These are phyloP conservation scores for Monosporozyma yasuniensis DNA, from an alignment of 805 yeast genomes.

Conservation along the genomic window DNA sequence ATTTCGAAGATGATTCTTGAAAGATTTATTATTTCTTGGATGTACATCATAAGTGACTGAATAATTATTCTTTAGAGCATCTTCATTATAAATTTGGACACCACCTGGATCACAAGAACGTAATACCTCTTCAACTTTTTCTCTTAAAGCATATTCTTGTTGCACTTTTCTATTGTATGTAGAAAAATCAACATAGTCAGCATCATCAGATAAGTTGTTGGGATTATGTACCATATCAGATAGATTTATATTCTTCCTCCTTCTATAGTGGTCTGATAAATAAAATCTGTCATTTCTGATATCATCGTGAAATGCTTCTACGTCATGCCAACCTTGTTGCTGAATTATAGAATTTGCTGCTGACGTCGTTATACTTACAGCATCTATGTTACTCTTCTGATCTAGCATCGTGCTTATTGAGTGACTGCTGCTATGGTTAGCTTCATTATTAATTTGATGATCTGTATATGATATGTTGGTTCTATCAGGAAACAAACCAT, in stretches of 20 bases:
- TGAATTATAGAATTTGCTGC: constrained; percentile 8
- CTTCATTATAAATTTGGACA: constrained; percentile 14
- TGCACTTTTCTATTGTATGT: constrained; percentile 29
- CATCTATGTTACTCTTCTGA: not conserved
- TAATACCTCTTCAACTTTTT: constrained; percentile 17
- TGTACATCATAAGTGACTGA: constrained; percentile 6
- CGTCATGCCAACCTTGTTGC: constrained; percentile 13
- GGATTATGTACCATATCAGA: constrained; percentile 1
- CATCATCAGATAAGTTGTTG: constrained; percentile 2
- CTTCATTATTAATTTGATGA: not conserved
- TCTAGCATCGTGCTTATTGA: not conserved
- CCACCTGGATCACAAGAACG: constrained; percentile 11
- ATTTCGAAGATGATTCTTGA: not conserved
- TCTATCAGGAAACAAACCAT: constrained; percentile 17
- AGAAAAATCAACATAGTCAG: constrained; percentile 25
- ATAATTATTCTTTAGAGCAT: constrained; percentile 10
- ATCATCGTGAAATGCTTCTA: constrained; percentile 13
- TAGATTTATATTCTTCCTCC: constrained; percentile 2
- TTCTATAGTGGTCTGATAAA: constrained; percentile 14
- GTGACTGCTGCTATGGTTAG: not conserved
- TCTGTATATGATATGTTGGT: constrained; percentile 9
- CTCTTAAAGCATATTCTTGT: constrained; percentile 27
- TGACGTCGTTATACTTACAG: not conserved
- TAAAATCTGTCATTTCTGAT: constrained; percentile 17
- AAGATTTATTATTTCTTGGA: not conserved